Percentiles rank a stretch among this genome's conserved stretches.
phyloP scores from a whole-genome alignment of 768 basidiomycete genomes.

The Podaxis sp. region DNA sequence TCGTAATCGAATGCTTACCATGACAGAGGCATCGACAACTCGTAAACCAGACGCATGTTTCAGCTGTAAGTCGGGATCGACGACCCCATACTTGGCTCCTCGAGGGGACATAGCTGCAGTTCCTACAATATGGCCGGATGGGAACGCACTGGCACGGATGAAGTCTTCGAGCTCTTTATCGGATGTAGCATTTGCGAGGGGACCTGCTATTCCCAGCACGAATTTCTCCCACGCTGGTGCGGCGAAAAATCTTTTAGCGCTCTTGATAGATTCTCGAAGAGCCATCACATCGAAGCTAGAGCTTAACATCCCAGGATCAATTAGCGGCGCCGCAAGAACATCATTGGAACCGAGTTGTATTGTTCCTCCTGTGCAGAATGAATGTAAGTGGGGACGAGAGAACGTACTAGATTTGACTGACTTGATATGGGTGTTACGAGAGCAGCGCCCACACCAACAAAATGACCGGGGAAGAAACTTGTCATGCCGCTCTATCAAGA shows the following conservation, averaged over 20 bases:
- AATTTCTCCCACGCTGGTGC: constrained; percentile 19
- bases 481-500: constrained; percentile 16
- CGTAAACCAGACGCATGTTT: constrained; percentile 33
- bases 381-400: not conserved
- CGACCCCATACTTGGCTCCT: constrained; percentile 26
- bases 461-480: constrained; percentile 21
- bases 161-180: constrained; percentile 19
- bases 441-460: constrained; percentile 9
- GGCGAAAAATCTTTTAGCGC: constrained; percentile 17
- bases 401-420: not conserved
- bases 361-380: constrained; percentile 1
- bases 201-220: constrained; percentile 16
- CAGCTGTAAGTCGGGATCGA: constrained; percentile 31
- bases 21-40: constrained; percentile 36
- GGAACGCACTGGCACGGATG: constrained; percentile 12
- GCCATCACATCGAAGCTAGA: constrained; percentile 20
- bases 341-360: constrained; percentile 6
- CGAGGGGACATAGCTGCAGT: constrained; percentile 28
- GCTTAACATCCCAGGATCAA: constrained; percentile 20
- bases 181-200: constrained; percentile 19
- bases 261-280: constrained; percentile 17
- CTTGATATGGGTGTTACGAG: constrained; percentile 10
- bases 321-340: constrained; percentile 20
- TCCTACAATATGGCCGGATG: constrained; percentile 25
- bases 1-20: constrained; percentile 20